These are phyloP conservation scores for Rubia yunnanensis DNA, from an alignment of 257 asterid species.

Conservation along the genomic window DNA sequence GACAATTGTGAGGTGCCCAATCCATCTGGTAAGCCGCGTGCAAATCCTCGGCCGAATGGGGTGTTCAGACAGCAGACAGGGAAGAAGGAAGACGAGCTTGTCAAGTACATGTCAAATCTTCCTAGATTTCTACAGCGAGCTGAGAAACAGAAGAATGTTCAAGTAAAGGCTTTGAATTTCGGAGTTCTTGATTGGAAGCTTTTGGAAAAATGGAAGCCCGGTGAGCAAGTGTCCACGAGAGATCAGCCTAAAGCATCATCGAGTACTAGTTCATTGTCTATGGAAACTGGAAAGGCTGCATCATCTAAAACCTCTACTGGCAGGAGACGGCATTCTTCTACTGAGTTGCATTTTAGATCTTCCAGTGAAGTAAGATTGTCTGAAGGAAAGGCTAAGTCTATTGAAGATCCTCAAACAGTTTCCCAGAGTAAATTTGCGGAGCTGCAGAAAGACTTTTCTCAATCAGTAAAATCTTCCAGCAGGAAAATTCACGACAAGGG, in stretches of 20 bases:
- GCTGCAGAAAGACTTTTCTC: slow-evolving; percentile 26
- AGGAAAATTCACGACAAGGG: slow-evolving; percentile 24
- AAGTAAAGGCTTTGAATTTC: slow-evolving; percentile 75
- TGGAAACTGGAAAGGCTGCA: slow-evolving; percentile 34
- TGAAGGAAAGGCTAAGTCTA: slow-evolving; percentile 30
- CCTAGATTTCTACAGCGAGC: slow-evolving; percentile 71
- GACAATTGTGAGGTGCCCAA: slow-evolving; percentile 22
- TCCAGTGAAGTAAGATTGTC: slow-evolving; percentile 20
- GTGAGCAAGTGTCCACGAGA: slow-evolving; percentile 56
- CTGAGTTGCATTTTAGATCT: slow-evolving; percentile 21
- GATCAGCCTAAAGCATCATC: slow-evolving; percentile 33
- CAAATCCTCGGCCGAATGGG: slow-evolving; percentile 19
- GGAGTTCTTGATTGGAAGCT: slow-evolving; percentile 95
- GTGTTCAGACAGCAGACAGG: slow-evolving; percentile 20
- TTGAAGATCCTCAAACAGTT: slow-evolving; percentile 28
- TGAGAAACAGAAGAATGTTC: slow-evolving; percentile 51
- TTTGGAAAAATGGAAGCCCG: slow-evolving; percentile 80
- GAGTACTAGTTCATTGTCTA: slow-evolving; percentile 23
- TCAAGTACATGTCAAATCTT: slow-evolving; percentile 84
- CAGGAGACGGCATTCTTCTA: slow-evolving; percentile 25
- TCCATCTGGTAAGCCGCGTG: slow-evolving; percentile 37
- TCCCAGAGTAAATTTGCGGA: slow-evolving; percentile 23
- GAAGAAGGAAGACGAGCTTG: slow-evolving; percentile 61
- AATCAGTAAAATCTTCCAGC: slow-evolving; percentile 22
- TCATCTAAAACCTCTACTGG: slow-evolving; percentile 9